Evolutionary conservation across 805 yeast species (phyloP).

Genomic region (Myxozyma vanderwaltii): DNA sequence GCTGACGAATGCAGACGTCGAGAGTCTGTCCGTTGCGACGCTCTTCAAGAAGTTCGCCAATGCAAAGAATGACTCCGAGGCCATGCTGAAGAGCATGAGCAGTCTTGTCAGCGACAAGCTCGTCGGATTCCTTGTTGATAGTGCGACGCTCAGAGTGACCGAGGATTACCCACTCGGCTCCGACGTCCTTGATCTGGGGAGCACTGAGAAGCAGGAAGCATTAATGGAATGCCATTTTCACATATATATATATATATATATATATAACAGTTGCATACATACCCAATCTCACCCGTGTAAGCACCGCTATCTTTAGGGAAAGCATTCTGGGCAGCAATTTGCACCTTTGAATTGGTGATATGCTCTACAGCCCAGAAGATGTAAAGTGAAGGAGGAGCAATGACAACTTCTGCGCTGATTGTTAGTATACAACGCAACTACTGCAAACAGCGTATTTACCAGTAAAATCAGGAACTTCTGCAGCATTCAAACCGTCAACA

Average conservation of each 20-base stretch:
- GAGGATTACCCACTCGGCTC: slow-evolving; percentile 90
- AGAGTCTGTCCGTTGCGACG: slow-evolving; percentile 86
- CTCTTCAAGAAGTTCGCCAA: slow-evolving; percentile 81
- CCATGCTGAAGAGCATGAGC: slow-evolving; percentile 91
- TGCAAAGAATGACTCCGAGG: slow-evolving; percentile 88
- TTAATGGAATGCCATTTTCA: too few species aligned
- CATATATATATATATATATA: too few species aligned
- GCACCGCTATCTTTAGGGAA: slow-evolving; percentile 91
- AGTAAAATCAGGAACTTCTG: slow-evolving; percentile 72
- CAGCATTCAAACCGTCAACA: slow-evolving; percentile 77
- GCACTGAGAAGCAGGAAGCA: too few species aligned
- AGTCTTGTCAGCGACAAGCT: slow-evolving; percentile 86
- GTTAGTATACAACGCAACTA: too few species aligned
- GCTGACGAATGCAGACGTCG: slow-evolving; percentile 83
- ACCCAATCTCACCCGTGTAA: slow-evolving; percentile 92
- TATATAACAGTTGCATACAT: slow-evolving; percentile 2
- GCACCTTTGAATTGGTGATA: slow-evolving; percentile 67
- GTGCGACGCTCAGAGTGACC: slow-evolving; percentile 99
- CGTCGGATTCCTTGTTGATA: slow-evolving; percentile 81
- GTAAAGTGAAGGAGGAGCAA: slow-evolving; percentile 96
- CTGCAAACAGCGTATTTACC: too few species aligned
- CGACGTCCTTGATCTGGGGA: slow-evolving; percentile 82
- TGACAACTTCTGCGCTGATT: slow-evolving; percentile 83
- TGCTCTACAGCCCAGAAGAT: slow-evolving; percentile 71
- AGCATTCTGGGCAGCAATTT: slow-evolving; percentile 89